These are phyloP conservation scores for Colletotrichum sp. DNA, from an alignment of 2,329 filamentous ascomycete genomes.

Conservation along the genomic window DNA sequence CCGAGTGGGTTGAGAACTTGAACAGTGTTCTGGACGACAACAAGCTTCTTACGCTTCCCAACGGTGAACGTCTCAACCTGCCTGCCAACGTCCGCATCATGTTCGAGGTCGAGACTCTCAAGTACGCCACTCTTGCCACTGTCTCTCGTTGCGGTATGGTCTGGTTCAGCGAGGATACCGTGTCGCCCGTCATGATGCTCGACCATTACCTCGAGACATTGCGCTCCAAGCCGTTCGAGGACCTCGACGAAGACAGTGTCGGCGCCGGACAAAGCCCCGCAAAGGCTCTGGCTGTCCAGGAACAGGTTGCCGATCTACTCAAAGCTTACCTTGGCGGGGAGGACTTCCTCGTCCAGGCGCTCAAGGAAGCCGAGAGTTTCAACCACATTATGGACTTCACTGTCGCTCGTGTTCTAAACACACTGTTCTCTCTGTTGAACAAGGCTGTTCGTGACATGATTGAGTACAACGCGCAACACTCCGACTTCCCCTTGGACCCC, in stretches of 20 bases:
- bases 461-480: conserved; percentile 94
- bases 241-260: conserved; percentile 90
- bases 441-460: conserved; percentile 91
- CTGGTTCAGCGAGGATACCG: conserved; percentile 99
- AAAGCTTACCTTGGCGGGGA: conserved; percentile 78
- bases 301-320: conserved; percentile 79
- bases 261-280: conserved; percentile 76
- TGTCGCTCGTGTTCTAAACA: conserved; percentile 85
- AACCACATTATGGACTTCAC: conserved; percentile 99
- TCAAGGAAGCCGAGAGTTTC: conserved; percentile 77
- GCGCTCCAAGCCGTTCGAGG: conserved; percentile 85
- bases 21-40: conserved; percentile 99
- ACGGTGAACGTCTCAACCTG: conserved; percentile 95
- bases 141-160: conserved; percentile 99
- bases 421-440: conserved; percentile 93
- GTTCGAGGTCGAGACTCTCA: conserved; percentile 98
- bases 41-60: conserved; percentile 94
- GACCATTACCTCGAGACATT: conserved; percentile 87
- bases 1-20: conserved; percentile 99
- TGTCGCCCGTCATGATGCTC: conserved; percentile 92
- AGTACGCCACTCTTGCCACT: conserved; percentile 97
- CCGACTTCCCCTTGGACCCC: conserved; percentile 89
- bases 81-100: conserved; percentile 97
- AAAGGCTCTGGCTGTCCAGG: conserved; percentile 80
- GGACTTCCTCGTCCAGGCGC: conserved; percentile 78